These are phyloP conservation scores for Ustilago bromivora DNA, from an alignment of 1,284 basidiomycete species.

Conservation along the genomic window DNA sequence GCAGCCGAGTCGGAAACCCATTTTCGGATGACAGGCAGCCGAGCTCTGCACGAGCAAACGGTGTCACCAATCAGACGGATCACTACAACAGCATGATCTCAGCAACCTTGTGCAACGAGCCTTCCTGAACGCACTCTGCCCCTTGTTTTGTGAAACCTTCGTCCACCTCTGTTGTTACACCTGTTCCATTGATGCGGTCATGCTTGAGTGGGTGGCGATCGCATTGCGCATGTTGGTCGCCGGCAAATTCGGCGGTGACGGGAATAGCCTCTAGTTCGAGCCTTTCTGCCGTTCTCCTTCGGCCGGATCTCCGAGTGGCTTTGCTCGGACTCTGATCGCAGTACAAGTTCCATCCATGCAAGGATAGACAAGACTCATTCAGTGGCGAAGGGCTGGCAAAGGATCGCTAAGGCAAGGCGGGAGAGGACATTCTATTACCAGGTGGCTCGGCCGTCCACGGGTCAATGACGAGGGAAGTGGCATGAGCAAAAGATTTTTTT, in stretches of 20 bases:
- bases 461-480: not conserved
- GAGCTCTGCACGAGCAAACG: not conserved
- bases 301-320: not conserved
- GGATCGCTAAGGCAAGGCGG: not conserved
- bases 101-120: not conserved
- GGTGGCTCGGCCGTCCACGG: not conserved
- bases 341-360: too few relatives aligned
- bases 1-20: not conserved
- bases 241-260: conserved; percentile 10
- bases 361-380: not conserved
- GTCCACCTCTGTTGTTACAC: not conserved
- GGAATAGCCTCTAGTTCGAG: conserved; percentile 2
- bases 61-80: not conserved
- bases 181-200: not conserved
- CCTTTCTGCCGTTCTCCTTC: not conserved
- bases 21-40: conserved; percentile 20
- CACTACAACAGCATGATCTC: not conserved
- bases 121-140: not conserved
- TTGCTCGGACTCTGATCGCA: too few relatives aligned
- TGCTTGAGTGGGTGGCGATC: conserved; percentile 1
- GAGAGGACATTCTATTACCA: not conserved
- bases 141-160: not conserved
- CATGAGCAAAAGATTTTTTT: conserved; percentile 7
- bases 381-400: not conserved
- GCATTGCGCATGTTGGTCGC: not conserved